Base-by-base conservation (phyloP, 345 rosid species). In the Bruguiera gymnorhiza region DNA sequence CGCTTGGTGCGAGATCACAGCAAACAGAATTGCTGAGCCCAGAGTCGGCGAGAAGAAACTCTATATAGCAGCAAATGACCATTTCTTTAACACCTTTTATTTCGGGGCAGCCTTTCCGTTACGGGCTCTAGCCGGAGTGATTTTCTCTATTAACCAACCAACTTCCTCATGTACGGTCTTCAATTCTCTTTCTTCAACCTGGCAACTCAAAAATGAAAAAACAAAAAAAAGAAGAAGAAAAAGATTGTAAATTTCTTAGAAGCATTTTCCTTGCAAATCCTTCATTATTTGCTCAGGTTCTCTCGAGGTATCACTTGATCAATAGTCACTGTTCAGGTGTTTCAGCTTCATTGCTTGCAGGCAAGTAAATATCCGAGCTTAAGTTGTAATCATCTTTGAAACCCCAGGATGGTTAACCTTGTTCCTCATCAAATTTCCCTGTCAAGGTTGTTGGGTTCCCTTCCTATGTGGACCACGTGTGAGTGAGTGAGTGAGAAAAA, bases 91-190 rank as follows among this genome's bases (percentile, higher is more conserved):
- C 5, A 27, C 58, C 68, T 71, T 65, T 29, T 64, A 19, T 72
- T 72, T 57, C 57, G 75, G 60, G 32, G 23, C 10, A 43, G 31
- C 19, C 20, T 36, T 29, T 23, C 16, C 32, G 37, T 71, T 18
- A 64, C 69, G 57, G 55, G 58, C 64, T 57, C 69, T 39, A 4
- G 23, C 21, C 56, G 13, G 63, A 56, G 75, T 64, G 32, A 63
- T 56, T 65, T 39, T 71, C 75, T 72, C 74, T 20, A 18, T 70
- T 27, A 10, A 50, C 54, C 62, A 37, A 62, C 46, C 1, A 64
- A 57, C 58, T 29, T 9, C 46, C 57, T 34, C 29, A 3, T 9
- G 50, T 55, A 6, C 26, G 15, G 29, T 53, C 74, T 21, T 21
- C 10, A 56, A 43, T 43, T 64, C 50, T 24, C 20, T 63, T 39